Evolutionary conservation across 148 eudicot species (phyloP).

Genomic region (Talinum fruticosum): DNA sequence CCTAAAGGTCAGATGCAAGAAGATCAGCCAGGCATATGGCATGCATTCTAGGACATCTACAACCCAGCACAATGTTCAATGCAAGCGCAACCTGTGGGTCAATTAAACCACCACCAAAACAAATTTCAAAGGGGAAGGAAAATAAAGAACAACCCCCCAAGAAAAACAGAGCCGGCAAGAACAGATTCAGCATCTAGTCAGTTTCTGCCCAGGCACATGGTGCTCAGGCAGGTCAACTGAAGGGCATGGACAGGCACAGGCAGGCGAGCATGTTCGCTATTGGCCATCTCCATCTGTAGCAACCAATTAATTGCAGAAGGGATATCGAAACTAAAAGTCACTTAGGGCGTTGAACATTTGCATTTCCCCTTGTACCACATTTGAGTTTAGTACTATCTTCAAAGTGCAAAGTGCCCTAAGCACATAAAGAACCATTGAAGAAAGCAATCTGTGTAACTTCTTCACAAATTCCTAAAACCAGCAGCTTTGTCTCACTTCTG

Average conservation of each 20-base stretch:
- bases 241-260: background rate
- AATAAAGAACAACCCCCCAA: too few relatives aligned
- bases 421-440: background rate
- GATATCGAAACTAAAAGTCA: background rate
- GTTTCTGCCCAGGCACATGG: background rate
- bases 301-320: background rate
- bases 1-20: background rate
- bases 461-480: background rate
- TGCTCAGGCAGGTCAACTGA: background rate
- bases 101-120: background rate
- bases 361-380: background rate
- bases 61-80: background rate
- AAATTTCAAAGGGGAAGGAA: too few relatives aligned
- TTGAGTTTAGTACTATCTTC: background rate
- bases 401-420: background rate
- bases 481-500: background rate
- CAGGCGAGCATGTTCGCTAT: too few relatives aligned
- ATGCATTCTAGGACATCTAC: background rate
- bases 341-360: background rate
- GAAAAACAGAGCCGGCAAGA: too few relatives aligned
- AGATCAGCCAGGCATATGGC: background rate
- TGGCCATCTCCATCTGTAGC: too few relatives aligned
- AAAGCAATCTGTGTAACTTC: background rate
- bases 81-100: background rate
- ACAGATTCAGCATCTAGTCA: too few relatives aligned